These are phyloP conservation scores for Metschnikowia baotianmanensis DNA, from an alignment of 805 yeast species.

Conservation along the genomic window DNA sequence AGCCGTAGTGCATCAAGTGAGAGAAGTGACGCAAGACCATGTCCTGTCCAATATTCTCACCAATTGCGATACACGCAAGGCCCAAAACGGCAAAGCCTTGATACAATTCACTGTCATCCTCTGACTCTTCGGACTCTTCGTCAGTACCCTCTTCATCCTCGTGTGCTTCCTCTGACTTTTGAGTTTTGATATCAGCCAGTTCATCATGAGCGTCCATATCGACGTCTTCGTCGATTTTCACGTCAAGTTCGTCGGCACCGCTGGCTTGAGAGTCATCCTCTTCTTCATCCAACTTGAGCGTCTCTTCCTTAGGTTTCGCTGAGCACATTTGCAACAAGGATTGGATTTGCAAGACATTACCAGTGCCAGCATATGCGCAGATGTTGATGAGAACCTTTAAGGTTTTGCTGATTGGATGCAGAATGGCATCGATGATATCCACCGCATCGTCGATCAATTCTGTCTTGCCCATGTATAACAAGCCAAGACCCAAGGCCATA, in stretches of 20 bases:
- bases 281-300: conserved; percentile 36
- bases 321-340: conserved; percentile 85
- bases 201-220: conserved; percentile 31
- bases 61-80: conserved; percentile 91
- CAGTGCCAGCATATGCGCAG: conserved; percentile 96
- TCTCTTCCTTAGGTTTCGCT: conserved; percentile 47
- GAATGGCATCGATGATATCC: conserved; percentile 92
- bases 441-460: conserved; percentile 92
- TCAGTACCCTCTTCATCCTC: conserved; percentile 29
- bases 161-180: conserved; percentile 7
- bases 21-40: conserved; percentile 97
- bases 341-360: conserved; percentile 94
- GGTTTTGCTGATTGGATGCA: conserved; percentile 88
- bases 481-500: conserved; percentile 87
- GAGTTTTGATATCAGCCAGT: conserved; percentile 19
- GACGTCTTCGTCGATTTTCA: conserved; percentile 22
- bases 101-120: conserved; percentile 53
- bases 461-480: conserved; percentile 88
- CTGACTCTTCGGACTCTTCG: conserved; percentile 28
- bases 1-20: conserved; percentile 97
- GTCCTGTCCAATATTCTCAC: conserved; percentile 96
- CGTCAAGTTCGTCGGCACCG: conserved; percentile 17
- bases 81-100: conserved; percentile 94
- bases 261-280: conserved; percentile 35
- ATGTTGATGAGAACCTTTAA: conserved; percentile 86